Evolutionary conservation across 1,284 basidiomycete genomes (phyloP).

Genomic region (Melanopsichium pennsylvanicum): DNA sequence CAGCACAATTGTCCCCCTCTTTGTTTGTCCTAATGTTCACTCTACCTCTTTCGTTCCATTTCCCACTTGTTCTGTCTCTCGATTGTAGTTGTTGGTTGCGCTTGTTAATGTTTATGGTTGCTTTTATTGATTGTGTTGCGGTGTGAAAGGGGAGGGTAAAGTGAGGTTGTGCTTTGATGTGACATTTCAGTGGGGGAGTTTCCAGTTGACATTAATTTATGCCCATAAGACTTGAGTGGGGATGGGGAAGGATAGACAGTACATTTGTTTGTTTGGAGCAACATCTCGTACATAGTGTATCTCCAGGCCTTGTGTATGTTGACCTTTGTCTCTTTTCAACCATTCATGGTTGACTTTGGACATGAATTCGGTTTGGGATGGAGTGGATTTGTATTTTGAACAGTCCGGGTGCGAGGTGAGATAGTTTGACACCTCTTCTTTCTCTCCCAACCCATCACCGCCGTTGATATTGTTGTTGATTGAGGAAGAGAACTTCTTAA

Average conservation of each 20-base stretch:
- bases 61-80: no score
- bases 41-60: no score
- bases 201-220: no score
- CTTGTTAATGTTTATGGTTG: background rate
- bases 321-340: background rate
- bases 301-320: conserved; percentile 49
- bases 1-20: background rate
- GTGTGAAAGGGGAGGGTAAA: no score
- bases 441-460: no score
- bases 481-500: conserved; percentile 12
- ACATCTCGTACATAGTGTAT: conserved; percentile 88
- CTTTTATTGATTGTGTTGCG: background rate
- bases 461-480: background rate
- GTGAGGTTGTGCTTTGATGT: no score
- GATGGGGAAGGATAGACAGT: conserved; percentile 90
- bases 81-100: no score
- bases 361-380: conserved; percentile 2
- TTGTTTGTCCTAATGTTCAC: no score
- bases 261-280: conserved; percentile 98
- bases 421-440: conserved; percentile 5
- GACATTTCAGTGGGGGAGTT: no score
- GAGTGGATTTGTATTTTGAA: background rate
- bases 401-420: conserved; percentile 24
- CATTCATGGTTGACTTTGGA: background rate
- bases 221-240: conserved; percentile 69